A percentile compares a stretch with the other conserved stretches of the same genome.
Conservation (phyloP, 2,329 filamentous ascomycete genomes). For the Fusarium scirpi region DNA sequence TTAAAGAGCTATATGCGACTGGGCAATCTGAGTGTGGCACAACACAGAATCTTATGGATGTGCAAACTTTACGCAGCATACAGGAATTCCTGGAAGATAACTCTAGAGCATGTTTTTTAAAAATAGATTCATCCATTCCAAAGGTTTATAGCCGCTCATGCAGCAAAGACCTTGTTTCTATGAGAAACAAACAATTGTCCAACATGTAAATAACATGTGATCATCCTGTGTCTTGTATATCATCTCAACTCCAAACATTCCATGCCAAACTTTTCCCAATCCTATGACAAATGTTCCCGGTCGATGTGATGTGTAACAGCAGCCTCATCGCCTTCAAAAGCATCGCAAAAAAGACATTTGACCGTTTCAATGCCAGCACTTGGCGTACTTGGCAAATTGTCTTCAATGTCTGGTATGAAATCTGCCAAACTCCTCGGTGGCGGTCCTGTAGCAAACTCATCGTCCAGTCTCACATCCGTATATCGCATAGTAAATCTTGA, state of each 20-base stretch:
- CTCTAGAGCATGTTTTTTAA: not conserved
- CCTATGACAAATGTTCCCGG: slow-evolving; percentile 49
- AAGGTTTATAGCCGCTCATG: not conserved
- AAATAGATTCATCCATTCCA: not conserved
- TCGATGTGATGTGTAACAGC: slow-evolving; percentile 77
- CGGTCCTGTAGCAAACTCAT: slow-evolving; percentile 55
- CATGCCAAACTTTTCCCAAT: not conserved
- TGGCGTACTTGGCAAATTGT: slow-evolving; percentile 34
- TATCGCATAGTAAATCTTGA: slow-evolving; percentile 50
- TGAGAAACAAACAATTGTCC: not conserved
- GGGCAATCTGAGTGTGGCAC: not conserved
- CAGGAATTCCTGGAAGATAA: not conserved
- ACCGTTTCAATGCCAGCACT: slow-evolving; percentile 24
- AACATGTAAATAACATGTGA: not conserved
- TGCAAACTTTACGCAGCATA: not conserved
- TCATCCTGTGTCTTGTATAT: not conserved
- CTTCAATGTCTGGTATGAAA: slow-evolving; percentile 59
- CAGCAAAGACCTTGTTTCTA: not conserved
- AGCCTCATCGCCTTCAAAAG: slow-evolving; percentile 75
- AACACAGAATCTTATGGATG: not conserved
- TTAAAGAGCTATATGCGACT: not conserved
- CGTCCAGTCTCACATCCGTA: slow-evolving; percentile 52
- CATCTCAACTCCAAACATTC: not conserved
- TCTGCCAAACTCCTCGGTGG: slow-evolving; percentile 58
- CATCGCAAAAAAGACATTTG: slow-evolving; percentile 73